Evolutionary conservation across 345 rosid species (phyloP), one percentile per base, ranked within the genome.

Genomic region (Syzygium jambos): DNA sequence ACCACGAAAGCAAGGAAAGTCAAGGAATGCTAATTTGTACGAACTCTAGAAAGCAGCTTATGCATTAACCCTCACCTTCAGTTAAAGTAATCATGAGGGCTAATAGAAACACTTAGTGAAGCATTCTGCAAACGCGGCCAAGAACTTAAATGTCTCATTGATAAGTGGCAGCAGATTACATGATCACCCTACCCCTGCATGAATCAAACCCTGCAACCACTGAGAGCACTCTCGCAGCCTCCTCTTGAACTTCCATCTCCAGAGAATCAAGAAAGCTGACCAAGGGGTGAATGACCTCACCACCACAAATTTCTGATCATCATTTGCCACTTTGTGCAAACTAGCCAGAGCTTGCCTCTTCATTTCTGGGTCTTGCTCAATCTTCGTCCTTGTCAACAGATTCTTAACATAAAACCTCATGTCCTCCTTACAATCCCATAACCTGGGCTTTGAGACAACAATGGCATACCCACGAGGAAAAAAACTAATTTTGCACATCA

Each of bases 321-420:
- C 94, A 21, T 56, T 93, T 78, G 93, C 86, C 57, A 91, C 96
- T 51, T 93, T 93, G 43, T 90, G 84, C 87, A 96, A 91, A 91
- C 93, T 93, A 68, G 88, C 55, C 92, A 97, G 86, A 83, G 98
- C 96, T 53, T 95, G 96, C 41, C 89, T 95, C 92, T 96, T 95
- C 96, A 97, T 97, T 84, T 93, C 94, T 52, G 89, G 15, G 89
- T 96, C 98, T 52, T 52, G 7, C 16, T 98, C 98, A 89, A 97
- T 41, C 43, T 41, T 41, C 43, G 43, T 41, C 43, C 99, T 97
- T 54, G 97, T 95, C 51, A 93, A 63, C 83, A 96, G 93, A 94
- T 95, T 98, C 85, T 94, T 92, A 1, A 91, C 80, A 87, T 96
- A 96, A 86, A 97, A 97, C 43, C 43, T 41, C 43, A 41, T 5